Conservation (phyloP, 495 filamentous ascomycete species). For the Penicillium coprophilum region DNA sequence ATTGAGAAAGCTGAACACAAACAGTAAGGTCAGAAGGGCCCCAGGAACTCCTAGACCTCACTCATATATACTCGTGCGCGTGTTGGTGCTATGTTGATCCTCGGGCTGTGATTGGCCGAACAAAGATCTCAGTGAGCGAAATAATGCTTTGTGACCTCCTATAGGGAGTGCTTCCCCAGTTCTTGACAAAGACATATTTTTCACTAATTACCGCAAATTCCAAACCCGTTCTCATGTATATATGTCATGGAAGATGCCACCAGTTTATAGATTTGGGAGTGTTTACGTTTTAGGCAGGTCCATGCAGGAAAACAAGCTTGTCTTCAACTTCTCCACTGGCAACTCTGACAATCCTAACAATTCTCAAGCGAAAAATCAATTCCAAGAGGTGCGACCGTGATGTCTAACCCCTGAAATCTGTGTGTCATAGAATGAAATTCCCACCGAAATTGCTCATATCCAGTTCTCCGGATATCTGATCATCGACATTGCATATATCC, state of each 20-base stretch:
- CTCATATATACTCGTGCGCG: constrained; percentile 18
- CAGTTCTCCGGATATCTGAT: constrained; percentile 9
- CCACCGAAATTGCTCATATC: background rate
- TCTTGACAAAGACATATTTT: constrained; percentile 12
- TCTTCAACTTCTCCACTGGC: background rate
- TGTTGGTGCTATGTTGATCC: constrained; percentile 7
- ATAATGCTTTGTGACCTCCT: constrained; percentile 23
- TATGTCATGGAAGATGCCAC: too few relatives aligned
- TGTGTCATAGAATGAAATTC: background rate
- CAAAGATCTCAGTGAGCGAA: constrained; percentile 26
- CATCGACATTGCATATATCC: background rate
- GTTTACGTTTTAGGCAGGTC: constrained; percentile 25
- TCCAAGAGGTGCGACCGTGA: background rate
- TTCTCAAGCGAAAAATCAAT: too few relatives aligned
- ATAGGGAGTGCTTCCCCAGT: constrained; percentile 20
- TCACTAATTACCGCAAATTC: constrained; percentile 25
- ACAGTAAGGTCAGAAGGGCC: constrained; percentile 6
- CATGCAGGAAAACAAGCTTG: constrained; percentile 20
- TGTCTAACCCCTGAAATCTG: too few relatives aligned
- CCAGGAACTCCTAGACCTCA: constrained; percentile 5
- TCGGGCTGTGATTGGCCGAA: constrained; percentile 25
- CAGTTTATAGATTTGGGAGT: background rate
- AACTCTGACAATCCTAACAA: background rate
- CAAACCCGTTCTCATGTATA: too few relatives aligned
- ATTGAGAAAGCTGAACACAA: background rate